Conservation (phyloP, 2,329 filamentous ascomycete species). For the Blastomyces gilchristii region DNA sequence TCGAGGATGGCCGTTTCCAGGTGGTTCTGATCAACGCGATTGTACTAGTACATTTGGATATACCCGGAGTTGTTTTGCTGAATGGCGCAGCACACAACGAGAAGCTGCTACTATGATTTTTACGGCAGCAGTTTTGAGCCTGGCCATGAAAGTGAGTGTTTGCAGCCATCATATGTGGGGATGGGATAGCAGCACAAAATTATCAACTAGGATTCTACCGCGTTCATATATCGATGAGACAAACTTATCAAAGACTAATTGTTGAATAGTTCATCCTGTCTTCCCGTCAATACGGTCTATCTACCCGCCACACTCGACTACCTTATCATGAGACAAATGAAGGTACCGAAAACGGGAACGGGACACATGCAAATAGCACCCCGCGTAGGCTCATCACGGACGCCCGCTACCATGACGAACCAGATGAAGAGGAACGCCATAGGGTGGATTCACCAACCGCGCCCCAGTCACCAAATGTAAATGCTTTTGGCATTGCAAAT, state of each 20-base stretch:
- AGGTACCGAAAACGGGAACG: background rate
- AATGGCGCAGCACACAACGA: conserved; percentile 7
- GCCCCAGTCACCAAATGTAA: background rate
- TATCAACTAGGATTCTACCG: background rate
- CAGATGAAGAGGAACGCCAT: background rate
- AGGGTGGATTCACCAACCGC: background rate
- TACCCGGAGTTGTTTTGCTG: conserved; percentile 9
- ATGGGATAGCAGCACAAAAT: background rate
- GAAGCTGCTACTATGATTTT: conserved; percentile 10
- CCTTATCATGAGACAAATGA: background rate
- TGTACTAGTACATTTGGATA: conserved; percentile 10
- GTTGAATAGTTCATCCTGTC: background rate
- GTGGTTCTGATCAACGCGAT: conserved; percentile 5
- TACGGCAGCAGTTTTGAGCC: conserved; percentile 7
- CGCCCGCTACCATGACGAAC: background rate
- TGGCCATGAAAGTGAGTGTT: conserved; percentile 4
- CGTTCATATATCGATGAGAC: background rate
- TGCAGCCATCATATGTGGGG: background rate
- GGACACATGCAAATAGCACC: background rate
- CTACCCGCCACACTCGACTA: background rate
- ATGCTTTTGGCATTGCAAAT: background rate
- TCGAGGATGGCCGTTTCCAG: conserved; percentile 12
- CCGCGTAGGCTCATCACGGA: background rate
- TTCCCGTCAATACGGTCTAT: background rate
- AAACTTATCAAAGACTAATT: background rate